These are phyloP conservation scores for Penicillium daleae DNA, from an alignment of 495 filamentous ascomycete species.

Conservation along the genomic window DNA sequence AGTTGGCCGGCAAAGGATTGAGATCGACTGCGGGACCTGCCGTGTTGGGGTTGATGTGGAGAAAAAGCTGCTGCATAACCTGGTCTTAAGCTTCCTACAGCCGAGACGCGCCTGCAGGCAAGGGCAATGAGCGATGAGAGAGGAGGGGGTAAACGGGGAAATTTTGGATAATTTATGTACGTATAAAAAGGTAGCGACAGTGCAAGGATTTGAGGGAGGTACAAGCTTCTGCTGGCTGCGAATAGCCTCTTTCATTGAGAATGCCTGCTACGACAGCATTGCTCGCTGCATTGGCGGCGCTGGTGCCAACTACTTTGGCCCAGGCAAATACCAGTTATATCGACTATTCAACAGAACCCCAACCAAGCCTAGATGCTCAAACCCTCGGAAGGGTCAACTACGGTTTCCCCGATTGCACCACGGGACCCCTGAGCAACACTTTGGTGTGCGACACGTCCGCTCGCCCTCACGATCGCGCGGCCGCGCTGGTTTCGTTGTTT, in stretches of 20 bases:
- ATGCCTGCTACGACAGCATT: slow-evolving; percentile 23
- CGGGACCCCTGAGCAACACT: slow-evolving; percentile 36
- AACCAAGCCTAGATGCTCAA: slow-evolving; percentile 35
- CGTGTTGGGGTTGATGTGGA: slow-evolving; percentile 13
- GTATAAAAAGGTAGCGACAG: neutral
- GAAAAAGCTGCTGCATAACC: neutral
- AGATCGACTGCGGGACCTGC: slow-evolving; percentile 34
- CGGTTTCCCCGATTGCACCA: slow-evolving; percentile 41
- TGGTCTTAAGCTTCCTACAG: neutral
- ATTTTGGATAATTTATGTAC: neutral
- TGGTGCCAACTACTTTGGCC: slow-evolving; percentile 31
- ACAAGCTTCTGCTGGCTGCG: neutral
- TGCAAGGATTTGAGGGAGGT: neutral
- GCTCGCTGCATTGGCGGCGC: slow-evolving; percentile 32
- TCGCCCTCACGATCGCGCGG: slow-evolving; percentile 50
- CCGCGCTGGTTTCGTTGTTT: slow-evolving; percentile 45
- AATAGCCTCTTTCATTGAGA: neutral
- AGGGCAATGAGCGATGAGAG: neutral
- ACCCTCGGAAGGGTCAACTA: slow-evolving; percentile 28
- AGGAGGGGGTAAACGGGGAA: neutral
- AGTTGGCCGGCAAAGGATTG: slow-evolving; percentile 15
- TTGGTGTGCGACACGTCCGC: slow-evolving; percentile 54
- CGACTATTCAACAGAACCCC: slow-evolving; percentile 36
- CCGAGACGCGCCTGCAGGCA: neutral
- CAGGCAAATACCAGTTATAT: slow-evolving; percentile 38